phyloP scores from a whole-genome alignment of 495 filamentous ascomycete species.

The Pseudomonodictys pantanalensis region DNA sequence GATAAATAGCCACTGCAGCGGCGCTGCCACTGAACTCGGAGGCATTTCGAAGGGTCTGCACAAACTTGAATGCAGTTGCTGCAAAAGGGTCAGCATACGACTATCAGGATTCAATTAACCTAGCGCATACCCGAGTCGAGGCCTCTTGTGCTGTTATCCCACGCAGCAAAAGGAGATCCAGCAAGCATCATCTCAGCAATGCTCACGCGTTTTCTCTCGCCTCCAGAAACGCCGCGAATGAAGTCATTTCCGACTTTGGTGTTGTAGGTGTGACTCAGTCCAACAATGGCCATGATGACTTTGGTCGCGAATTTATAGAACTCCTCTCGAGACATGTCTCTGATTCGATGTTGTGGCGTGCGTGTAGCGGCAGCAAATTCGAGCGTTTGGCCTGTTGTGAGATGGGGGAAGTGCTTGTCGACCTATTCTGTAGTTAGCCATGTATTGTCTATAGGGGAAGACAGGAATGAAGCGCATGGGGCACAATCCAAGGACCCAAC shows the following conservation, averaged over 20 bases:
- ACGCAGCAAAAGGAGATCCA: slow-evolving; percentile 40
- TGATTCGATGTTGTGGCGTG: slow-evolving; percentile 41
- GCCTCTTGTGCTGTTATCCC: slow-evolving; percentile 44
- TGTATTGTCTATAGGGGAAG: no score
- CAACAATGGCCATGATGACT: slow-evolving; percentile 41
- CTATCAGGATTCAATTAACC: slow-evolving; percentile 29
- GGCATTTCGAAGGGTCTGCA: slow-evolving; percentile 34
- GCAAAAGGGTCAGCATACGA: slow-evolving; percentile 45
- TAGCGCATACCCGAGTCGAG: slow-evolving; percentile 39
- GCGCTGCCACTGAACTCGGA: slow-evolving; percentile 27
- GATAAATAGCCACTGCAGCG: slow-evolving; percentile 78
- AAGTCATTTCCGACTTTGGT: slow-evolving; percentile 44
- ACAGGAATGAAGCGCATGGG: no score
- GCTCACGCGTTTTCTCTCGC: slow-evolving; percentile 41
- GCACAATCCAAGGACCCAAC: no score
- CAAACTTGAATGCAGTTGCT: slow-evolving; percentile 37
- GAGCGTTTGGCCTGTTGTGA: slow-evolving; percentile 40
- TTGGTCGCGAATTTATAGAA: slow-evolving; percentile 34
- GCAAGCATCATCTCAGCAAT: slow-evolving; percentile 43
- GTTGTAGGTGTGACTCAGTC: slow-evolving; percentile 40
- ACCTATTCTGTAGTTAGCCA: no score
- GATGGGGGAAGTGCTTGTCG: slow-evolving; percentile 40
- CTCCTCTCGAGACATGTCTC: slow-evolving; percentile 18
- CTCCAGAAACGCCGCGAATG: slow-evolving; percentile 40
- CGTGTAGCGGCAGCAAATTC: slow-evolving; percentile 38